Percentiles rank a stretch among this genome's conserved stretches.
Evolutionary conservation across 129 eudicot genomes (phyloP).

Genomic region (Lactuca sativa): DNA sequence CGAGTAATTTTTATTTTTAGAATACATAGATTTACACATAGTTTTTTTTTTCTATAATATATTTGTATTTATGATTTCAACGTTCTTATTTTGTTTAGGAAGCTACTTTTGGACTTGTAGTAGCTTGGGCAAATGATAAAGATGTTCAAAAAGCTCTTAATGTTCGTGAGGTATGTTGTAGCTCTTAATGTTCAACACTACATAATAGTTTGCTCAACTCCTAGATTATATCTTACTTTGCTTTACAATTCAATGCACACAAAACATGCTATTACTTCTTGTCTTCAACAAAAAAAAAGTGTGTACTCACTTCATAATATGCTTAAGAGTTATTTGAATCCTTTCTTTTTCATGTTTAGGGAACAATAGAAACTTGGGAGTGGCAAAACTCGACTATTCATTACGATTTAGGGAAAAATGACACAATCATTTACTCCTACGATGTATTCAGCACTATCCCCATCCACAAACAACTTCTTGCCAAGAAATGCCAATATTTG

Average conservation of each 20-base stretch:
- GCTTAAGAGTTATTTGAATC: neutral
- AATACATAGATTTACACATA: neutral
- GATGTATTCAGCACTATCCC: conserved; percentile 9
- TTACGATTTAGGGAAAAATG: conserved; percentile 7
- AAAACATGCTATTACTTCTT: neutral
- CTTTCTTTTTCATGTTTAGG: conserved; percentile 8
- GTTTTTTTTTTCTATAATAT: neutral
- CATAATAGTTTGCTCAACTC: no score
- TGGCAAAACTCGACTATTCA: conserved; percentile 9
- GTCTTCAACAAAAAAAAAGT: neutral
- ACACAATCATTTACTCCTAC: conserved; percentile 17
- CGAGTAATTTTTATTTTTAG: conserved; percentile 16
- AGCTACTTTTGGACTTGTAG: neutral
- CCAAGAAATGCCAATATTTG: conserved; percentile 21
- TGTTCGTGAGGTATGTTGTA: conserved; percentile 43
- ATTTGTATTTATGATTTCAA: neutral
- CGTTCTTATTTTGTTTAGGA: conserved; percentile 1
- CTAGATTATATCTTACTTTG: neutral
- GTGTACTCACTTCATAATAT: neutral
- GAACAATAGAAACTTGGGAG: conserved; percentile 16
- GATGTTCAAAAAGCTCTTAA: conserved; percentile 34
- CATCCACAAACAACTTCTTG: conserved; percentile 19
- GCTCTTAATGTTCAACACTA: no score
- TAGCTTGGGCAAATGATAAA: conserved; percentile 17
- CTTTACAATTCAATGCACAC: neutral